These are phyloP conservation scores for Zea mays DNA, from an alignment of 176 grass and related monocot species.

Conservation along the genomic window Zm-B73-REFERENCE-NAM-5.0 NC_050103.1:39605001-39605500, in stretches of 20 bases:
- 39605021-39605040: constrained; percentile 73
- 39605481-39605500: constrained; percentile 89
- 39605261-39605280: constrained; percentile 77
- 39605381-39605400: constrained; percentile 81
- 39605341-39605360: constrained; percentile 91
- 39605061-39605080: constrained; percentile 80
- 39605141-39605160: constrained; percentile 76
- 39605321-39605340: constrained; percentile 86
- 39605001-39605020: constrained; percentile 80
- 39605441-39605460: constrained; percentile 81
- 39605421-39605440: constrained; percentile 87
- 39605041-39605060: constrained; percentile 64
- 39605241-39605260: constrained; percentile 79
- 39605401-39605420: constrained; percentile 83
- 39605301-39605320: constrained; percentile 82
- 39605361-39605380: constrained; percentile 73
- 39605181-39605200: constrained; percentile 86
- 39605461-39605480: constrained; percentile 86
- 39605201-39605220: constrained; percentile 98
- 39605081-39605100: constrained; percentile 95
- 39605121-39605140: constrained; percentile 98
- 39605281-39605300: constrained; percentile 80
- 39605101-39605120: constrained; percentile 86
- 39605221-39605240: constrained; percentile 68
- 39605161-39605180: constrained; percentile 79